Percentiles rank a stretch among this genome's conserved stretches.
Evolutionary conservation across 2,329 filamentous ascomycete species (phyloP).

Genomic region (Podosphaera fusca): DNA sequence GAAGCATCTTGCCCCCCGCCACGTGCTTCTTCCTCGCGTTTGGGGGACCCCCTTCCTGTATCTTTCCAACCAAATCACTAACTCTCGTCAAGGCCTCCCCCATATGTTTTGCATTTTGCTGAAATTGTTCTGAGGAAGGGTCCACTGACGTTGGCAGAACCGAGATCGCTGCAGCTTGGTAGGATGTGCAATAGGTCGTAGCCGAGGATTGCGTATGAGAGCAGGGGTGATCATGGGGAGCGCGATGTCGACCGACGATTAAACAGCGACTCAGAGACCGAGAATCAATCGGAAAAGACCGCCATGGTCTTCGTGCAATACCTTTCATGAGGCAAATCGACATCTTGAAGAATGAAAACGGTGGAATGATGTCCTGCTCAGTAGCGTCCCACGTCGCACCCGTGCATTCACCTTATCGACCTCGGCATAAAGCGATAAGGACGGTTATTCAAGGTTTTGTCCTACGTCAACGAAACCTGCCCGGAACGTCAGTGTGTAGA

Average conservation of each 20-base stretch:
- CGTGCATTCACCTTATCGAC: neutral
- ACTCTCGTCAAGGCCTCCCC: conserved; percentile 45
- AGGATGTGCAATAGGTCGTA: conserved; percentile 57
- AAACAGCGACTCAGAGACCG: neutral
- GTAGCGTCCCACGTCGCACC: too few species aligned
- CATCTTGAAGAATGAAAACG: neutral
- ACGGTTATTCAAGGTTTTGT: neutral
- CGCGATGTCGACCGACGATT: neutral
- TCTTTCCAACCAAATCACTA: conserved; percentile 43
- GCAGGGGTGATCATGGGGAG: conserved; percentile 2
- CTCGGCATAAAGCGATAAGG: neutral
- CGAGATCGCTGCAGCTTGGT: conserved; percentile 67
- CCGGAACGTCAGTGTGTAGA: neutral
- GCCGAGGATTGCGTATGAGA: conserved; percentile 17
- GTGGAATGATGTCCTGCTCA: too few species aligned
- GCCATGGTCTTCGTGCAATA: neutral
- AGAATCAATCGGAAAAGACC: neutral
- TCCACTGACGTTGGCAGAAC: conserved; percentile 57
- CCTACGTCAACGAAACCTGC: neutral
- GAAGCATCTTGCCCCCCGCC: conserved; percentile 78
- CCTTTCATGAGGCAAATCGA: neutral
- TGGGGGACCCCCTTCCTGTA: conserved; percentile 52
- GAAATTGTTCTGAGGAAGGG: conserved; percentile 52
- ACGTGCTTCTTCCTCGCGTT: conserved; percentile 78
- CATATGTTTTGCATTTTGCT: conserved; percentile 63